Conservation (phyloP, 176 grass and related monocot genomes). For the Oryza punctata region DNA sequence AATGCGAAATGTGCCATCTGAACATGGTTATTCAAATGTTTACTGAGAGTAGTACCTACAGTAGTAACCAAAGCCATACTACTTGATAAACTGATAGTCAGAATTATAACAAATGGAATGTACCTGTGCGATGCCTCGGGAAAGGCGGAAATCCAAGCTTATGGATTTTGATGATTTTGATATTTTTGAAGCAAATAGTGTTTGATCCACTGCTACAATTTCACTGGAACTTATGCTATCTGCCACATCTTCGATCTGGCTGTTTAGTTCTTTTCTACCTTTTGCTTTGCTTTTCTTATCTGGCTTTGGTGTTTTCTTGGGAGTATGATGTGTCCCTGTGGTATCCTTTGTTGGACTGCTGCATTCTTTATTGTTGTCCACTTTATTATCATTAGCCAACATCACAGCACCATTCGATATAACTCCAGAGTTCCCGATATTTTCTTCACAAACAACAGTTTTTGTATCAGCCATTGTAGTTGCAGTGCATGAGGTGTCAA, state of each 20-base stretch:
- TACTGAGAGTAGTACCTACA: neutral
- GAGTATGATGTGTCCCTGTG: slow-evolving; percentile 23
- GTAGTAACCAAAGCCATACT: neutral
- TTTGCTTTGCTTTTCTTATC: slow-evolving; percentile 62
- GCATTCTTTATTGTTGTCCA: slow-evolving; percentile 25
- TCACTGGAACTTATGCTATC: slow-evolving; percentile 41
- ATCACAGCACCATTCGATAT: slow-evolving; percentile 33
- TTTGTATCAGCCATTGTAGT: slow-evolving; percentile 58
- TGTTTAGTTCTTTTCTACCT: slow-evolving; percentile 45
- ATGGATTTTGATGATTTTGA: slow-evolving; percentile 87
- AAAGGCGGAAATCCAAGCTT: slow-evolving; percentile 96
- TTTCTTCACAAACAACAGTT: slow-evolving; percentile 82
- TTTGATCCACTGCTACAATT: slow-evolving; percentile 52
- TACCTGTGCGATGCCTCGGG: slow-evolving; percentile 96
- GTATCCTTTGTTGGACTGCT: slow-evolving; percentile 37
- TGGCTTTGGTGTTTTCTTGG: slow-evolving; percentile 32
- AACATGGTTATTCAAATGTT: neutral
- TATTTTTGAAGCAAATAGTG: slow-evolving; percentile 74
- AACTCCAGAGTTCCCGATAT: slow-evolving; percentile 35
- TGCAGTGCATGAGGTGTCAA: slow-evolving; percentile 37
- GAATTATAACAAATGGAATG: slow-evolving; percentile 7
- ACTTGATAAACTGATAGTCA: neutral
- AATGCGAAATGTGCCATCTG: neutral
- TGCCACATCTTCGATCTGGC: slow-evolving; percentile 6
- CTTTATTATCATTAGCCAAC: slow-evolving; percentile 28